Conservation (phyloP, 495 filamentous ascomycete species). For the Pseudomonodictys pantanalensis region DNA sequence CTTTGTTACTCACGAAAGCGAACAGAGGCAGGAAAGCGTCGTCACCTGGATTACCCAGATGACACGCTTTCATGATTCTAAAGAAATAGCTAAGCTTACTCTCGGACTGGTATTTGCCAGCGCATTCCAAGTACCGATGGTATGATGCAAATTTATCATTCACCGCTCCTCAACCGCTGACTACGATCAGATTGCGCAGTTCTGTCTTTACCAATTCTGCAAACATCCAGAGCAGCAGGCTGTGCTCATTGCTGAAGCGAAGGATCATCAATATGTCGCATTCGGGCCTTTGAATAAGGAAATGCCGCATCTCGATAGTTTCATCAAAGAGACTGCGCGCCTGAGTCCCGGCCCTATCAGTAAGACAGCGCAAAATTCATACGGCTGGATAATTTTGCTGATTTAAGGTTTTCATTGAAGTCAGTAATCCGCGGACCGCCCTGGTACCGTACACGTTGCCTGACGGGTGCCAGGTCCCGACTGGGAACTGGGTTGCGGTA, state of each 20-base stretch:
- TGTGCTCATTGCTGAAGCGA: constrained; percentile 14
- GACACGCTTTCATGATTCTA: neutral
- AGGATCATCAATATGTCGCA: neutral
- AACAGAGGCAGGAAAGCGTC: neutral
- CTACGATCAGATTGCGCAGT: constrained; percentile 15
- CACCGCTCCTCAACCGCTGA: neutral
- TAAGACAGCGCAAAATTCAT: constrained; percentile 12
- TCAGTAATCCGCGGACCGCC: neutral
- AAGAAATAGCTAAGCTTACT: neutral
- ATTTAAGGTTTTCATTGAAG: neutral
- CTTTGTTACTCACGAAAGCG: too few species aligned
- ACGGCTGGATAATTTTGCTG: too few species aligned
- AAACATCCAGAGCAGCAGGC: constrained; percentile 23
- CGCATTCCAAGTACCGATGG: constrained; percentile 28
- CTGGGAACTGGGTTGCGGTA: neutral
- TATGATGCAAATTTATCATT: neutral
- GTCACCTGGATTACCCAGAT: neutral
- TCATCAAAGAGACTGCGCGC: constrained; percentile 31
- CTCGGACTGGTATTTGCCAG: constrained; percentile 9
- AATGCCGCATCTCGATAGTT: constrained; percentile 33
- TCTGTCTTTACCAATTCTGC: constrained; percentile 23
- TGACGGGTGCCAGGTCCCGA: neutral
- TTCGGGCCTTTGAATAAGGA: constrained; percentile 18
- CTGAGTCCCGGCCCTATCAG: constrained; percentile 20
- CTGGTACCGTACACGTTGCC: neutral